Evolutionary conservation across 192 early-diverging fungal species (phyloP).

Genomic region (Paraglomus brasilianum): DNA sequence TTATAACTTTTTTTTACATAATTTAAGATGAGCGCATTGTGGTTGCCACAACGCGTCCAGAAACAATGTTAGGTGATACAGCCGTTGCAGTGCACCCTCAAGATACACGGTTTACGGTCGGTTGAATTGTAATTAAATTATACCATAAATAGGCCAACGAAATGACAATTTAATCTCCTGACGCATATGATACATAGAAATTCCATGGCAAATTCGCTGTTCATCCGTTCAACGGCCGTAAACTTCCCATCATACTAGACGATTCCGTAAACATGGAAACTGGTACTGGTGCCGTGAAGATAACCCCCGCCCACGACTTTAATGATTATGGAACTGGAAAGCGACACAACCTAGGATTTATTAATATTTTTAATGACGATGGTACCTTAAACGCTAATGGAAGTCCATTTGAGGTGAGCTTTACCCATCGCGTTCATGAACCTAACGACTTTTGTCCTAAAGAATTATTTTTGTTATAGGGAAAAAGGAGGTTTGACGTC

Average conservation of each 20-base stretch:
- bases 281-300: conserved; percentile 99
- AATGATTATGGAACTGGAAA: conserved; percentile 98
- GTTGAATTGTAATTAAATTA: neutral
- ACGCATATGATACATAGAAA: conserved; percentile 46
- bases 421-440: no score
- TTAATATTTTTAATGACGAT: conserved; percentile 97
- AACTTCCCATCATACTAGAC: conserved; percentile 87
- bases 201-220: conserved; percentile 90
- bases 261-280: conserved; percentile 89
- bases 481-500: conserved; percentile 92
- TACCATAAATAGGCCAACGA: neutral
- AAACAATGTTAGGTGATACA: conserved; percentile 99
- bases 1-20: neutral
- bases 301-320: conserved; percentile 97
- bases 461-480: conserved; percentile 37
- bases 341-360: conserved; percentile 89
- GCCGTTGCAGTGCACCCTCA: conserved; percentile 93
- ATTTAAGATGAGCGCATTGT: conserved; percentile 73
- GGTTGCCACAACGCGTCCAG: conserved; percentile 98
- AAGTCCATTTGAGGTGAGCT: conserved; percentile 63
- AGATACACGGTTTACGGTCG: conserved; percentile 85
- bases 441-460: no score
- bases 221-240: conserved; percentile 92
- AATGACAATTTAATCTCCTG: neutral
- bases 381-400: conserved; percentile 92